These are phyloP conservation scores for Fusarium sp. DNA, from an alignment of 2,329 filamentous ascomycete species.

Conservation along the genomic window DNA sequence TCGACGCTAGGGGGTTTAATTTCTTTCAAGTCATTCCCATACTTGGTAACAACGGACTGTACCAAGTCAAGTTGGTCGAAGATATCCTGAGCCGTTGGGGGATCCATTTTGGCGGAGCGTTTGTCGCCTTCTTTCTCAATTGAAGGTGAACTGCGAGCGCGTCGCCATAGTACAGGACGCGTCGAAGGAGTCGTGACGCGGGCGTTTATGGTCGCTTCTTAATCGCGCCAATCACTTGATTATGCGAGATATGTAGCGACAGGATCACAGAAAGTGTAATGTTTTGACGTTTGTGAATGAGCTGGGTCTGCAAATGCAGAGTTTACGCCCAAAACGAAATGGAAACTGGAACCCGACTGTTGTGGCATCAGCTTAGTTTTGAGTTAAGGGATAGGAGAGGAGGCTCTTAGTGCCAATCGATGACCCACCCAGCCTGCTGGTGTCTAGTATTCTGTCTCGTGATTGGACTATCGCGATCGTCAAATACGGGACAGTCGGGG, in stretches of 20 bases:
- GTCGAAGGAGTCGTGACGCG: neutral
- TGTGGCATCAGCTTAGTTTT: neutral
- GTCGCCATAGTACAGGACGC: neutral
- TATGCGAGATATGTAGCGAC: neutral
- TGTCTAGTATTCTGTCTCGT: neutral
- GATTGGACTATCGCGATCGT: neutral
- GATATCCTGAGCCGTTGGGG: neutral
- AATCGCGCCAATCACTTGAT: neutral
- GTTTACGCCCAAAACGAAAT: neutral
- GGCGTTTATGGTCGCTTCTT: neutral
- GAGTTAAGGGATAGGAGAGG: neutral
- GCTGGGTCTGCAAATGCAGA: neutral
- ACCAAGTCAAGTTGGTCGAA: constrained; percentile 6
- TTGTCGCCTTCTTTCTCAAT: neutral
- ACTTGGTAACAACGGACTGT: constrained; percentile 8
- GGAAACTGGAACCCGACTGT: neutral
- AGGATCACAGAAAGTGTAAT: neutral
- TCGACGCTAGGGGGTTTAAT: neutral
- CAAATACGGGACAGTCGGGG: neutral
- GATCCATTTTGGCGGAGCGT: constrained; percentile 10
- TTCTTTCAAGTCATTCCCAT: neutral
- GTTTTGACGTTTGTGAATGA: neutral
- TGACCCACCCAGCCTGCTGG: neutral
- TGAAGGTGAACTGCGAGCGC: neutral
- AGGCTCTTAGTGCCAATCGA: neutral